Evolutionary conservation across 2,329 filamentous ascomycete species (phyloP).

Genomic region (Sphaerostilbella broomeana): DNA sequence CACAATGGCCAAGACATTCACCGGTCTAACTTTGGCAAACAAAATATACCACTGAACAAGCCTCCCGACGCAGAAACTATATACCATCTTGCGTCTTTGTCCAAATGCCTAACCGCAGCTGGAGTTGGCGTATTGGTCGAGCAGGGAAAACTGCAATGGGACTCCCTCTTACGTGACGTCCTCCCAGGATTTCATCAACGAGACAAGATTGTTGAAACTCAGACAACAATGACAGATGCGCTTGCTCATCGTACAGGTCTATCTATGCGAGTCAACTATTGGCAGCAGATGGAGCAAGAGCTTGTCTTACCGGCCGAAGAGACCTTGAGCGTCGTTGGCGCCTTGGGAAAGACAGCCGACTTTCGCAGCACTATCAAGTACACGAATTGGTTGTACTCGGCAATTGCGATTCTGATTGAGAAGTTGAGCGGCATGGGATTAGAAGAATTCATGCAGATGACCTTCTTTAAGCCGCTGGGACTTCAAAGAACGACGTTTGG

Average conservation of each 20-base stretch:
- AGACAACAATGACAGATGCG: not conserved
- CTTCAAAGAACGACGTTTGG: not conserved
- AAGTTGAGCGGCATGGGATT: not conserved
- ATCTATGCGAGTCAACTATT: not conserved
- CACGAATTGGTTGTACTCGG: not conserved
- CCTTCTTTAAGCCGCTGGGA: not conserved
- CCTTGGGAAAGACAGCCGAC: not conserved
- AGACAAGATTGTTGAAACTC: not conserved
- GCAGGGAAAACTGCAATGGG: not conserved
- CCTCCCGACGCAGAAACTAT: not conserved
- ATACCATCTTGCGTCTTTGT: not conserved
- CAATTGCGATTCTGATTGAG: not conserved
- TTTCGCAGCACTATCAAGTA: conserved; percentile 1
- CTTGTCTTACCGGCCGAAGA: not conserved
- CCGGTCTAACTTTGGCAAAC: not conserved
- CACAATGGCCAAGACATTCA: not conserved
- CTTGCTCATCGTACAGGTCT: not conserved
- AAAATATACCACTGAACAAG: not conserved
- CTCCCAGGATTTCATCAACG: not conserved
- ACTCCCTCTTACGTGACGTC: not conserved
- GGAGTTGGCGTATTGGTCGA: not conserved
- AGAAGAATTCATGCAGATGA: not conserved
- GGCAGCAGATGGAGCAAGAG: not conserved
- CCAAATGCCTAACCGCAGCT: not conserved
- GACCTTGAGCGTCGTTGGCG: not conserved